Base-by-base conservation (phyloP, 345 rosid genomes). In the Aegle marmelos region DNA sequence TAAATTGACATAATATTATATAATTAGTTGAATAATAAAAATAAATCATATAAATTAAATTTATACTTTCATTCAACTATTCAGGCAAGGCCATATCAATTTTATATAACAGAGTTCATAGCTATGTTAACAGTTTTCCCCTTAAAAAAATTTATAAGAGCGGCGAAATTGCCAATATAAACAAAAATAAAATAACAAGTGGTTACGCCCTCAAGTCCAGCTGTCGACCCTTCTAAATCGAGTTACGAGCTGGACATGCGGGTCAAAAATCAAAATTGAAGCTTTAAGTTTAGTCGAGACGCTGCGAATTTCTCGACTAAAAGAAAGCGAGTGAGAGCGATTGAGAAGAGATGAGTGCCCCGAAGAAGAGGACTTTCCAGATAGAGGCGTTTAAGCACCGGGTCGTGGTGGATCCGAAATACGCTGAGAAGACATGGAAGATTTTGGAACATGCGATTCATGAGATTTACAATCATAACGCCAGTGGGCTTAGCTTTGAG, bases 371-470 rank as follows among this genome's bases (percentile, higher is more conserved):
- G 79, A 82, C 81, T 72, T 89, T 91, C 73, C 96, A 89, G 79
- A 90, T 89, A 80, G 92, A 91, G 85, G 96, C 91, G 75, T 91
- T 91, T 82, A 90, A 88, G 87, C 92, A 90, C 74, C 86, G 88
- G 72, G 92, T 91, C 31, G 93, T 90, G 78, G 92, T 87, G 82
- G 95, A 91, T 86, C 96, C 93, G 1, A 91, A 91, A 80, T 91
- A 90, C 79, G 90, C 93, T 22, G 92, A 91, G 48, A 91, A 91
- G 87, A 90, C 96, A 2, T 91, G 96, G 96, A 91, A 81, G 88
- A 83, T 89, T 79, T 83, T 91, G 58, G 96, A 90, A 74, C 91
- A 91, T 76, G 96, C 94, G 66, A 87, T 90, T 78, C 94, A 89
- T 65, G 96, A 91, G 85, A 91, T 90, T 90, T 91, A 90, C 75